A percentile compares a stretch with the other conserved stretches of the same genome.
Evolutionary conservation across 768 basidiomycete species (phyloP).

Genomic region (Candolleomyces aberdarensis): DNA sequence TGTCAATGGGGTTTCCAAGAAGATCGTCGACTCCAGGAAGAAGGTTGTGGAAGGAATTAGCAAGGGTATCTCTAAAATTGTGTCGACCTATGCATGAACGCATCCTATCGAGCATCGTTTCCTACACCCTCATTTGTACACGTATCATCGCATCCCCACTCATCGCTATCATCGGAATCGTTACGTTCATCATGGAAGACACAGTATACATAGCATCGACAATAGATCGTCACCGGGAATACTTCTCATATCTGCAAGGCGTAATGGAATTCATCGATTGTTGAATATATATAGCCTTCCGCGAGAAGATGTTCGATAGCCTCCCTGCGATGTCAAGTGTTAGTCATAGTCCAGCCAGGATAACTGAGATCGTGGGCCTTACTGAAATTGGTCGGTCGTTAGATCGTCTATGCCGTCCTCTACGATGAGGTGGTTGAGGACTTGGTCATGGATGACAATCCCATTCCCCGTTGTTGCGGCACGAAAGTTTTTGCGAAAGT

Average conservation of each 20-base stretch:
- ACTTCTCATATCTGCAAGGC: slow-evolving; percentile 1
- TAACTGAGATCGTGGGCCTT: background rate
- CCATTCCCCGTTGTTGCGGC: background rate
- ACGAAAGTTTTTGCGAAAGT: background rate
- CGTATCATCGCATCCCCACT: background rate
- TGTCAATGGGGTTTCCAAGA: slow-evolving; percentile 58
- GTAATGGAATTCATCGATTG: slow-evolving; percentile 24
- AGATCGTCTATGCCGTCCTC: background rate
- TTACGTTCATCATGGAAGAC: background rate
- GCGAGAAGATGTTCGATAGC: slow-evolving; percentile 20
- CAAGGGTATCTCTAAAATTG: slow-evolving; percentile 62
- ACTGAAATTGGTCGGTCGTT: background rate
- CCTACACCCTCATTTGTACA: slow-evolving; percentile 8
- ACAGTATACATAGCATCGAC: no score
- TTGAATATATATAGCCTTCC: slow-evolving; percentile 21
- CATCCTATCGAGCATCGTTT: background rate
- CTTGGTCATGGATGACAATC: background rate
- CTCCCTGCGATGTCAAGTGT: slow-evolving; percentile 9
- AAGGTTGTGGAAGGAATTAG: slow-evolving; percentile 69
- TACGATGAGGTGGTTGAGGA: background rate
- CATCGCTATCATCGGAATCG: background rate
- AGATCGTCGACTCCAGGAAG: slow-evolving; percentile 64
- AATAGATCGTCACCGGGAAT: no score
- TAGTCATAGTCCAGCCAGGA: no score
- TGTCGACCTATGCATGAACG: slow-evolving; percentile 29